These are phyloP conservation scores for Penicillium canariense DNA, from an alignment of 495 filamentous ascomycete genomes.

Conservation along the genomic window DNA sequence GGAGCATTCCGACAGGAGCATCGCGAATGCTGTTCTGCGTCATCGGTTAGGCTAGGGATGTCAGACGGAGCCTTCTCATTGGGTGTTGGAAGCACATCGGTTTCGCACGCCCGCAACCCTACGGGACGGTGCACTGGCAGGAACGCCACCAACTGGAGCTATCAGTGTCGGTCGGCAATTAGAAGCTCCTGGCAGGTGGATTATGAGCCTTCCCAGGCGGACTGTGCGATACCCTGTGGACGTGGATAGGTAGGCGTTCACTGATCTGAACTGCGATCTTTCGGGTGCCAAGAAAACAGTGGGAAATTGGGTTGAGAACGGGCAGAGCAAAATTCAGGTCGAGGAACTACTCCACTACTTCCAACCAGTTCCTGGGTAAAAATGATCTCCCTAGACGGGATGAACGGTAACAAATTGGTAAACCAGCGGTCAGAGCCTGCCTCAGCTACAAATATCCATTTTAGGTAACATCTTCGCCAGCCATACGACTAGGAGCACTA, in stretches of 20 bases:
- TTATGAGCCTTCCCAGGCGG: background rate
- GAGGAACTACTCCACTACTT: no score
- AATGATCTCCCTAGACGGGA: no score
- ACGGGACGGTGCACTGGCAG: background rate
- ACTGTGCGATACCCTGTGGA: background rate
- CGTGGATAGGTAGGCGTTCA: background rate
- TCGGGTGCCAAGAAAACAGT: background rate
- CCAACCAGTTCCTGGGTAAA: no score
- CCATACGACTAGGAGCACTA: no score
- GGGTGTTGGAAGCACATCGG: background rate
- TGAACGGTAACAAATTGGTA: no score
- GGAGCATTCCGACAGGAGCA: constrained; percentile 19
- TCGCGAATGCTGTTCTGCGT: constrained; percentile 10
- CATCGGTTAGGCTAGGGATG: constrained; percentile 5
- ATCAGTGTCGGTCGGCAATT: background rate
- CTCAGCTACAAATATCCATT: background rate
- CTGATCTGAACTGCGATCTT: background rate
- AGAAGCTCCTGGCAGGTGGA: background rate
- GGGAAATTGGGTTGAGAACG: no score
- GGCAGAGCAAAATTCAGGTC: no score
- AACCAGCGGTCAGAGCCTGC: background rate
- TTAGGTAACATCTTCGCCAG: background rate
- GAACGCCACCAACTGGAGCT: background rate
- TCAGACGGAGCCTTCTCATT: constrained; percentile 9
- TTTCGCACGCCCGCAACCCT: background rate